Percentiles rank a stretch among this genome's conserved stretches.
phyloP scores from a whole-genome alignment of 768 basidiomycete genomes.

The Trametes maxima region DNA sequence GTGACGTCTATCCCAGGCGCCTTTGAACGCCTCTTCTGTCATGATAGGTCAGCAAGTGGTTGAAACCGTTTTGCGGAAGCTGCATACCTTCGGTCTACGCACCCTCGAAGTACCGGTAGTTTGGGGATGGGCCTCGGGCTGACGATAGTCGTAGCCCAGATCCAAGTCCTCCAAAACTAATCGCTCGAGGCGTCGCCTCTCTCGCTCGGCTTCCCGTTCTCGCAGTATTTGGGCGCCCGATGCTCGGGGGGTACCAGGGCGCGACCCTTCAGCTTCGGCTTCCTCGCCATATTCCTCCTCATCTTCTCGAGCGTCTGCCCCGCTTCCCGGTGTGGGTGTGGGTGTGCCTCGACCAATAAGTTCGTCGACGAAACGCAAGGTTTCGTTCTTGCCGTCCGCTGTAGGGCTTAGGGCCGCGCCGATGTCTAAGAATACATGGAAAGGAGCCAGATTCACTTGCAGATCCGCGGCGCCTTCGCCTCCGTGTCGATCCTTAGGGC shows the following conservation, averaged over 20 bases:
- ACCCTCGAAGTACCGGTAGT: neutral
- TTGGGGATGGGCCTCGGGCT: neutral
- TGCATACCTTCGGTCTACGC: conserved; percentile 15
- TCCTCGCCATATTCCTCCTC: conserved; percentile 28
- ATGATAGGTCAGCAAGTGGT: neutral
- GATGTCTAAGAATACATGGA: conserved; percentile 81
- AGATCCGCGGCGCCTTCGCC: conserved; percentile 29
- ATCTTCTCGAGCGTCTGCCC: conserved; percentile 1
- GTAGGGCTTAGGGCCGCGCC: conserved; percentile 42
- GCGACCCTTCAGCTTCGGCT: conserved; percentile 40
- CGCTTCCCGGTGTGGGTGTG: neutral
- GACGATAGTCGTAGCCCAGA: conserved; percentile 50
- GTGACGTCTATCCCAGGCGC: conserved; percentile 25
- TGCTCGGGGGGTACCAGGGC: conserved; percentile 41
- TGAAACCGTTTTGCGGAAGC: neutral
- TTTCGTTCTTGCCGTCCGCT: conserved; percentile 31
- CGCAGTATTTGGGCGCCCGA: conserved; percentile 7
- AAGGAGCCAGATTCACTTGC: conserved; percentile 52
- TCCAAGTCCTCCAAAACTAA: conserved; percentile 63
- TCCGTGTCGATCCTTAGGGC: neutral
- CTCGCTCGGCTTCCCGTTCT: conserved; percentile 28
- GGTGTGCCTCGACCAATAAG: conserved; percentile 27
- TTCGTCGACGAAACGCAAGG: conserved; percentile 53
- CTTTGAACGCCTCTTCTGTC: conserved; percentile 1
- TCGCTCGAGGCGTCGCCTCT: conserved; percentile 50